phyloP scores from a whole-genome alignment of 2,329 filamentous ascomycete genomes.

The Pyrenochaeta sp. region DNA sequence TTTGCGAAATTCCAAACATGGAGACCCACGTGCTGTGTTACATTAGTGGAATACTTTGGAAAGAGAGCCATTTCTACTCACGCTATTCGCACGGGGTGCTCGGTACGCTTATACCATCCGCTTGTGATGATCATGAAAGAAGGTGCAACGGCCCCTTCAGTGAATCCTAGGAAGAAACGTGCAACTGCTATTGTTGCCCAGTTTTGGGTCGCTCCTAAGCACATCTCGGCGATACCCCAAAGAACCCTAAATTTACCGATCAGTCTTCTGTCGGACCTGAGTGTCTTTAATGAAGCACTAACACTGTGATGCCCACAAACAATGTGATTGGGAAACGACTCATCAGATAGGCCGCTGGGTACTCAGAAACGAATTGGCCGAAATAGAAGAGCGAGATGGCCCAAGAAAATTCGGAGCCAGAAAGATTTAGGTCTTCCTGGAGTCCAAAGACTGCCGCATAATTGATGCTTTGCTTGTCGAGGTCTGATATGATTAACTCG shows the following conservation, averaged over 20 bases:
- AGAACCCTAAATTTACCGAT: no score
- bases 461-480: constrained; percentile 61
- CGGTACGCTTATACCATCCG: constrained; percentile 39
- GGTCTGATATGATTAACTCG: constrained; percentile 13
- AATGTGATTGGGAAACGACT: constrained; percentile 59
- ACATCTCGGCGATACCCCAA: constrained; percentile 56
- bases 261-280: no score
- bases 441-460: constrained; percentile 61
- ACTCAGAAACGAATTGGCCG: constrained; percentile 53
- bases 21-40: constrained; percentile 51
- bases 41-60: not conserved
- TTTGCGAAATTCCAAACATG: constrained; percentile 58
- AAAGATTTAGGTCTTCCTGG: constrained; percentile 56
- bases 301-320: constrained; percentile 60
- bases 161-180: constrained; percentile 53
- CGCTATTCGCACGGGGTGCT: constrained; percentile 35
- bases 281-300: no score
- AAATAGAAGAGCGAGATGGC: constrained; percentile 58
- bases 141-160: constrained; percentile 56
- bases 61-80: constrained; percentile 4
- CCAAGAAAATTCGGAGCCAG: constrained; percentile 60
- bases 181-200: constrained; percentile 52
- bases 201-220: constrained; percentile 53
- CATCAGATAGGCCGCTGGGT: constrained; percentile 63
- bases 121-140: constrained; percentile 58